Evolutionary conservation across 805 yeast species (phyloP).

Genomic region (Candida coleopterorum): DNA sequence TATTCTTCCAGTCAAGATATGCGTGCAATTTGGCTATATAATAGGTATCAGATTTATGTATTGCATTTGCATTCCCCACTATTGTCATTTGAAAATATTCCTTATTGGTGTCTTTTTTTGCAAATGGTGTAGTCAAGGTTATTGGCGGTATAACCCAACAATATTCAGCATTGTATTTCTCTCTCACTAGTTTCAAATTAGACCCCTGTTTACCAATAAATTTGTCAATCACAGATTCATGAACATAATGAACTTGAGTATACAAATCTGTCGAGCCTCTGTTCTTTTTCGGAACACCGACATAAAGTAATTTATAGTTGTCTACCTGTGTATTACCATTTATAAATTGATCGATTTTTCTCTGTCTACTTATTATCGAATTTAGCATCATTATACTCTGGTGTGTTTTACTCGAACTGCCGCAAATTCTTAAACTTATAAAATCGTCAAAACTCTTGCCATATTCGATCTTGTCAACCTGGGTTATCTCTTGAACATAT

Average conservation of each 20-base stretch:
- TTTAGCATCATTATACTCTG: background rate
- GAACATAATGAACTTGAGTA: conserved; percentile 2
- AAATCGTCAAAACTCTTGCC: conserved; percentile 1
- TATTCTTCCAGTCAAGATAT: conserved; percentile 1
- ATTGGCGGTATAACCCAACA: background rate
- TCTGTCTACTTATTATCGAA: background rate
- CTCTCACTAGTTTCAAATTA: background rate
- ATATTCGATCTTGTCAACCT: background rate
- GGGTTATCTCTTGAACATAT: background rate
- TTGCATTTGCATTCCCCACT: background rate
- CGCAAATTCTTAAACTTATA: background rate
- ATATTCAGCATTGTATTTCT: background rate
- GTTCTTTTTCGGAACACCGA: conserved; percentile 1
- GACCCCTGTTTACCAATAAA: background rate
- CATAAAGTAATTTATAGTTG: background rate
- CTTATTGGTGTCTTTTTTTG: background rate
- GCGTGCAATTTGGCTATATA: background rate
- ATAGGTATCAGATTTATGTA: background rate
- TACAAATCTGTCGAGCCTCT: background rate
- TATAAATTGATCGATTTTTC: conserved; percentile 1
- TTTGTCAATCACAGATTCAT: conserved; percentile 1
- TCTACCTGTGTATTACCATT: background rate
- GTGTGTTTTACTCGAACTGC: background rate
- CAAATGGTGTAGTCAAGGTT: background rate
- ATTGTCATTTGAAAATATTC: conserved; percentile 3